Base-by-base conservation (phyloP, 2,329 filamentous ascomycete species). In the Xylariaceae sp. region DNA sequence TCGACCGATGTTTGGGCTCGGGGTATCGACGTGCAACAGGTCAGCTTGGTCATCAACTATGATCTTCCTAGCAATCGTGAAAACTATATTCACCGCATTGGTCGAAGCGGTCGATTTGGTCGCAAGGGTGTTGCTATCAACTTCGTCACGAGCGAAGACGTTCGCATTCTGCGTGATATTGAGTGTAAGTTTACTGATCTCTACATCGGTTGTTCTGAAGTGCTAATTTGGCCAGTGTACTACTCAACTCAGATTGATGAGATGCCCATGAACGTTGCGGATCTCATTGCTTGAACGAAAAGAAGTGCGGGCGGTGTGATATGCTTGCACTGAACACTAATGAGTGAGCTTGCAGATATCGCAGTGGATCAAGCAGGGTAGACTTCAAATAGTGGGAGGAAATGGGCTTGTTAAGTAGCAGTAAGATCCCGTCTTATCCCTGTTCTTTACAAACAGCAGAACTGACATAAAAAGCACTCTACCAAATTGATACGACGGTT, bases 71-170 rank as follows among this genome's bases (percentile, higher is more conserved):
- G 88, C 74, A 97, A 99, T 75, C 91, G 94, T 80, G 94, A 99
- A 76, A 99, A 99, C 78, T 99, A 99, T 74, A 97, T 99, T 73
- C 94, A 99, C 78, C 87, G 94, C 65, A 99, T 99, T 67, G 94
- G 94, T 70, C 86, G 94, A 70, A 94, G 89, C 70, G 94, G 94
- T 65, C 85, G 94, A 64, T 99, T 99, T 67, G 94, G 94, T 67
- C 85, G 94, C 68, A 99, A 99, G 79, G 94, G 94, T 81, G 94
- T 99, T 62, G 94, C 94, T 39, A 99, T 99, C 80, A 99, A 99
- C 79, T 99, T 99, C 69, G 94, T 99, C 63, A 99, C 94, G 2
- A 95, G 89, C 69, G 94, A 99, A 67, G 94, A 99, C 71, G 94
- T 99, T 57, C 88, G 94, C 70, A 99, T 99, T 70, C 80, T 99